These are phyloP conservation scores for Rhododendron mucronatum DNA, from an alignment of 148 eudicot genomes.

Conservation along the genomic window DNA sequence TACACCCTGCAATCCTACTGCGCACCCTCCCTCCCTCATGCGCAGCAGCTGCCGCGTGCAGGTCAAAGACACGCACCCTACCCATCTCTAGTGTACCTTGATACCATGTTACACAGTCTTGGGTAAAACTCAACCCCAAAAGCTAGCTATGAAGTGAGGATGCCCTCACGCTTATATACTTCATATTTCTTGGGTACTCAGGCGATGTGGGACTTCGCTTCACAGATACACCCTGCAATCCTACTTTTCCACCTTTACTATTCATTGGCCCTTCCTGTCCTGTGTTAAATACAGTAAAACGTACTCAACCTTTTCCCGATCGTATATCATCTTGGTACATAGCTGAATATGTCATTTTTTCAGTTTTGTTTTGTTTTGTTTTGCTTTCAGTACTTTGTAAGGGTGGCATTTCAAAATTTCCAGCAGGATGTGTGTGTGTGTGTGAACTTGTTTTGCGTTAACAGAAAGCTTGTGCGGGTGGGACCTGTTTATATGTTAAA, in stretches of 20 bases:
- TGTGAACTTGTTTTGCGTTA: background rate
- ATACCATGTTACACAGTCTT: too few species aligned
- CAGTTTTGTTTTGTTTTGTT: background rate
- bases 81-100: too few species aligned
- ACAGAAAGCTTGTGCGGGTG: background rate
- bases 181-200: too few species aligned
- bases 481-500: background rate
- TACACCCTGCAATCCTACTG: too few species aligned
- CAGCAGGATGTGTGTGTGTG: background rate
- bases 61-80: too few species aligned
- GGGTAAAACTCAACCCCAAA: too few species aligned
- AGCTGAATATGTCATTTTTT: background rate
- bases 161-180: too few species aligned
- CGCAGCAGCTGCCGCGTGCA: too few species aligned
- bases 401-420: background rate
- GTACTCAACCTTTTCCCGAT: background rate
- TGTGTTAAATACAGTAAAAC: background rate
- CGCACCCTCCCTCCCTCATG: too few species aligned
- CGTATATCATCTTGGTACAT: background rate
- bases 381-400: background rate
- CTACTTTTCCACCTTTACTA: background rate
- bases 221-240: background rate
- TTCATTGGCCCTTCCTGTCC: background rate
- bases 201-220: too few species aligned
- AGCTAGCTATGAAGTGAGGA: too few species aligned